Evolutionary conservation across 2,329 filamentous ascomycete genomes (phyloP), one percentile per base, ranked within the genome.

Genomic region (Fusarium newnesense): DNA sequence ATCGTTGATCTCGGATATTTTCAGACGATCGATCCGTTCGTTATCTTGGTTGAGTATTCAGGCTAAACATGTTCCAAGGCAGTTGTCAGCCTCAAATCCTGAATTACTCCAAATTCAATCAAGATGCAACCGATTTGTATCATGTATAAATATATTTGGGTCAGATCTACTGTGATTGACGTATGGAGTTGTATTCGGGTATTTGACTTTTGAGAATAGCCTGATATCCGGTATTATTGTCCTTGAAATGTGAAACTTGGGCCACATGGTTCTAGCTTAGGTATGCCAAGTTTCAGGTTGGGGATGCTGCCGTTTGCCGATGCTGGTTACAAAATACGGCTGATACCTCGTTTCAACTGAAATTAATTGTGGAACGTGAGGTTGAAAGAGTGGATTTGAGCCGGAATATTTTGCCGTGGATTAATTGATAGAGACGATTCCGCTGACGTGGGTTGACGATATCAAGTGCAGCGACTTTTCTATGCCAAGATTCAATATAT

Each of bases 171-270:
- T 30, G 18, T 57, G 18, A 36, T 44, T 57, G 32, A 44, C 30
- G 37, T 56, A 18, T 43, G 32, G 13, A 26, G 36, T 56, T 40
- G 26, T 21, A 7, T 58, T 32, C 9, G 30, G 40, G 43, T 58
- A n/a, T 60, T 34, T 61, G 49, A 43, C 15, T 60, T 26, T 40
- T 24, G 49, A 61, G n/a, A 50, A 67, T 43, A 67, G 64, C 39
- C 64, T 66, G 50, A 40, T 39, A 21, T 39, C 28, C 24, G 44
- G 16, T 67, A 43, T 64, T 67, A 43, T 64, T 62, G 32, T 26
- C 63, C 28, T 21, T 61, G 64, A 67, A 67, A 67, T 63, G 15
- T 9, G 13, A 26, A 60, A 61, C 39, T 61, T 46, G 42, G 63
- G 44, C 49, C 53, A 46, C 9, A 37, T 50, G 28, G 34, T 39